Base-by-base conservation (phyloP, 176 grass and related monocot genomes). In the Panicum miliaceum region DNA sequence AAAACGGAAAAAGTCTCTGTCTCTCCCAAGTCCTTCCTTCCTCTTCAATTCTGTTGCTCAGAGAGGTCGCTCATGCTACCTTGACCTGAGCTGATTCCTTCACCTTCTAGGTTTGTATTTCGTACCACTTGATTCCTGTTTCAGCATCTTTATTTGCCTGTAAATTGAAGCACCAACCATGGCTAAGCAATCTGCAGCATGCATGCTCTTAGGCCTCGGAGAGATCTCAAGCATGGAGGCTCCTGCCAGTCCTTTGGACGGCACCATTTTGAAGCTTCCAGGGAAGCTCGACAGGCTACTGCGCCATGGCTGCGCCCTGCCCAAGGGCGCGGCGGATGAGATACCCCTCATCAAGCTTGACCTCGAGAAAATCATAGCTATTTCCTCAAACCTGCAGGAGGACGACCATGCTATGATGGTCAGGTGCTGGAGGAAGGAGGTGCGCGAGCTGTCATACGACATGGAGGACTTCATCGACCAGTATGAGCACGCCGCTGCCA, bases 341-440 rank as follows among this genome's bases (percentile, higher is more conserved):
- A 47, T 87, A 37, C 18, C 71, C 16, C 51, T 82, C 50, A 76
- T 87, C 78, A 63, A 42, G 32, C 15, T 3, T 40, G 84, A 85
- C 51, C 53, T 85, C 0, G 27, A 71, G 0, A 6, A 81, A 64
- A 81, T 87, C 14, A 3, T 67, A 3, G 25, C 26, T 8, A 19
- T 81, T 15, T 27, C 69, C 13, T 38, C 46, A 1, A 18, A 65
- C 4, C 14, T 13, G 20, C 8, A 76, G 20, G 18, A 76, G 20
- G 71, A 48, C 0, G 50, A 29, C 3, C 14, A 0, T 48, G 60
- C n/a, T 36, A 48, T 69, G 53, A 37, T 16, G 32, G 79, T 16
- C 3, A 82, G 51, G n/a, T 87, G 71, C 41, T 68, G 73, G 79
- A 61, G 18, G 29, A 87, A 82, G 41, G 85, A 87, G 86, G 64